phyloP scores from a whole-genome alignment of 1,139 yeast genomes.

The Kluyveromyces sp. region DNA sequence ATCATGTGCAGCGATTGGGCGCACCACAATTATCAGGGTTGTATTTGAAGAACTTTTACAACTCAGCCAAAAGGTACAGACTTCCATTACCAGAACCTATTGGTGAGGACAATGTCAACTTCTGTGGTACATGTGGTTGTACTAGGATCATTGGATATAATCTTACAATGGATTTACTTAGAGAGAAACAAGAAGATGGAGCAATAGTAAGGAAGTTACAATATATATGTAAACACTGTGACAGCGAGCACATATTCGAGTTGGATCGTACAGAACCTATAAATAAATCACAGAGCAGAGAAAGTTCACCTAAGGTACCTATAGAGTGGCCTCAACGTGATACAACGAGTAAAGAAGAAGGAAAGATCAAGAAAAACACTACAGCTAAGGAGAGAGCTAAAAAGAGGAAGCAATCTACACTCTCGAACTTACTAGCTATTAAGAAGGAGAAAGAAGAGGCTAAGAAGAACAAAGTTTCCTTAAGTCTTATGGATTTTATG shows the following conservation, averaged over 20 bases:
- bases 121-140: constrained; percentile 42
- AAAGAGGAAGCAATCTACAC: constrained; percentile 31
- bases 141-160: constrained; percentile 43
- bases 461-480: constrained; percentile 28
- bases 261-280: constrained; percentile 2
- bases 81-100: constrained; percentile 20
- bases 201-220: constrained; percentile 20
- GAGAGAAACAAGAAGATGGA: constrained; percentile 4
- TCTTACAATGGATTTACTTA: constrained; percentile 27
- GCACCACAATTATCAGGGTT: constrained; percentile 24
- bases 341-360: constrained; percentile 3
- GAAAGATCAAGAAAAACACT: constrained; percentile 32
- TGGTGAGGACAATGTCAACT: constrained; percentile 26
- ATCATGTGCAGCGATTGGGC: constrained; percentile 18
- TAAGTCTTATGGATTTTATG: constrained; percentile 47
- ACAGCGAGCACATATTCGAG: constrained; percentile 13
- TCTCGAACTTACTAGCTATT: constrained; percentile 34
- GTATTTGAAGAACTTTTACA: constrained; percentile 25
- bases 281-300: neutral
- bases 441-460: constrained; percentile 36
- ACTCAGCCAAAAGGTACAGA: constrained; percentile 25
- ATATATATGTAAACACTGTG: constrained; percentile 32
- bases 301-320: constrained; percentile 10
- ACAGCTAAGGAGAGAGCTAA: constrained; percentile 34
- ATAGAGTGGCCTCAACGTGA: constrained; percentile 19